phyloP scores from a whole-genome alignment of 805 yeast genomes.

The Saturnispora gosingensis region DNA sequence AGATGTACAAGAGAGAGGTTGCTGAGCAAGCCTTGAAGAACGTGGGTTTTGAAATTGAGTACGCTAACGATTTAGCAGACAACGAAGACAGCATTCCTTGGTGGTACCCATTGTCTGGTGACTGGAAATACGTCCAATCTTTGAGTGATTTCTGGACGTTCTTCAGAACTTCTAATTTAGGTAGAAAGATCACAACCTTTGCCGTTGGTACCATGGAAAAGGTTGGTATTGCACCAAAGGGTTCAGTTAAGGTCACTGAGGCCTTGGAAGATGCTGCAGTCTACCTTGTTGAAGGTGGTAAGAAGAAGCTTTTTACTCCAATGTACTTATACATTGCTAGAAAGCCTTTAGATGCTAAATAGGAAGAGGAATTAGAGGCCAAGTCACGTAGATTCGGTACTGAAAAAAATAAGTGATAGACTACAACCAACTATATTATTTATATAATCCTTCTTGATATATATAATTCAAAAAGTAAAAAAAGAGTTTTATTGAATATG shows the following conservation, averaged over 20 bases:
- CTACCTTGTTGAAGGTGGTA: constrained; percentile 89
- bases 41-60: constrained; percentile 80
- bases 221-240: constrained; percentile 85
- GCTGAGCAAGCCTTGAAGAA: constrained; percentile 78
- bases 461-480: not conserved
- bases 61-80: constrained; percentile 76
- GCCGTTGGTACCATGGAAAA: constrained; percentile 76
- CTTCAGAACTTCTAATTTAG: constrained; percentile 78
- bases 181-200: constrained; percentile 78
- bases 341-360: constrained; percentile 47
- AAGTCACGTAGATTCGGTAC: not conserved
- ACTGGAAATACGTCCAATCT: constrained; percentile 78
- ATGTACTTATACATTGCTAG: constrained; percentile 90
- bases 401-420: not conserved
- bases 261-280: constrained; percentile 97
- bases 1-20: constrained; percentile 79
- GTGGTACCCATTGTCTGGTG: constrained; percentile 96
- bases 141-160: constrained; percentile 71
- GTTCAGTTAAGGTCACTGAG: constrained; percentile 77
- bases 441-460: not conserved
- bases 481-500: not conserved
- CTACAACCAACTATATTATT: not conserved
- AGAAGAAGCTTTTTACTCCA: constrained; percentile 84
- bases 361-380: not conserved
- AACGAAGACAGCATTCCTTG: constrained; percentile 81